A percentile compares a stretch with the other conserved stretches of the same genome.
These are phyloP conservation scores for Rhipidocladum racemiflorum DNA, from an alignment of 176 grass and related monocot genomes.

Conservation along the genomic window DNA sequence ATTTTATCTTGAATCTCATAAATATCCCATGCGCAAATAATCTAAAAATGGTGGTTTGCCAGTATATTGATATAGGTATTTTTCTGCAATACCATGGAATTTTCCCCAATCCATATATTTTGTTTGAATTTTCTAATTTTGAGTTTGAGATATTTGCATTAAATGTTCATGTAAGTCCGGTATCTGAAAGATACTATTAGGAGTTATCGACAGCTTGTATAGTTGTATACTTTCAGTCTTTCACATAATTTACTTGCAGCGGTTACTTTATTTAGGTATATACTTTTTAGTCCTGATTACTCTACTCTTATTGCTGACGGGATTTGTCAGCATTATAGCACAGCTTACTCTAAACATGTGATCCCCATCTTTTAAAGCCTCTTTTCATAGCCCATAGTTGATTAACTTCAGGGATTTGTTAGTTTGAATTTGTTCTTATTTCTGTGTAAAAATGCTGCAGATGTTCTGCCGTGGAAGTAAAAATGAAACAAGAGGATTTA, in stretches of 20 bases:
- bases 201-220: not conserved
- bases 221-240: too few relatives aligned
- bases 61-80: not conserved
- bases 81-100: not conserved
- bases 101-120: not conserved
- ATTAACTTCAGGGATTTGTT: not conserved
- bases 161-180: not conserved
- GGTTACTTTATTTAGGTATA: not conserved
- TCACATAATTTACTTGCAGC: not conserved
- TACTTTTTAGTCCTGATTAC: not conserved
- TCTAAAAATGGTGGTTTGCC: not conserved
- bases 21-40: not conserved
- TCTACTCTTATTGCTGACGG: not conserved
- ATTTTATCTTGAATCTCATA: not conserved
- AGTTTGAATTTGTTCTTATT: constrained; percentile 29
- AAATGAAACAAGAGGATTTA: constrained; percentile 92
- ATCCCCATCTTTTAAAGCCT: not conserved
- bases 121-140: not conserved
- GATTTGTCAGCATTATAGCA: not conserved
- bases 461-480: constrained; percentile 96
- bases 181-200: not conserved
- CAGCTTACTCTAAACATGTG: not conserved
- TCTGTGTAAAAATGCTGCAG: constrained; percentile 41
- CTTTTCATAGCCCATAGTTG: not conserved
- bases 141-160: not conserved